Evolutionary conservation across 768 basidiomycete species (phyloP).

Genomic region (Leccinum fibrillosum): DNA sequence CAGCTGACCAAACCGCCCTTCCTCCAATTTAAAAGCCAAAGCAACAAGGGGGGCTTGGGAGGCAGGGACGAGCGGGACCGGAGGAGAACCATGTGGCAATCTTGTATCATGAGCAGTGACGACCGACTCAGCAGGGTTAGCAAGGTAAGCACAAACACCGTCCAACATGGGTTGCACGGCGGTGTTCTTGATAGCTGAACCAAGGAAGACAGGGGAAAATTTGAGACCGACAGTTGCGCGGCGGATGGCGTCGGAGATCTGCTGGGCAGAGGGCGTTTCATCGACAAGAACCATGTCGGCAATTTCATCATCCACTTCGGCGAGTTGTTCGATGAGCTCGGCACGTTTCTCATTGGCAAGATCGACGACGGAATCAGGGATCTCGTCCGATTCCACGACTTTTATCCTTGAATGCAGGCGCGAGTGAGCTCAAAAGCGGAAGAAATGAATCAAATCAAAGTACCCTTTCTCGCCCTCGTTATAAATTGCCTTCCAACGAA

Average conservation of each 20-base stretch:
- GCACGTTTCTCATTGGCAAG: constrained; percentile 80
- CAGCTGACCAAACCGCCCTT: constrained; percentile 94
- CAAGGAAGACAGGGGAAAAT: constrained; percentile 96
- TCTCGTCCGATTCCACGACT: constrained; percentile 81
- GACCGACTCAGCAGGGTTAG: constrained; percentile 77
- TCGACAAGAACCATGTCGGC: constrained; percentile 90
- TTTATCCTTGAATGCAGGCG: constrained; percentile 49
- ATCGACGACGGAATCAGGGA: constrained; percentile 71
- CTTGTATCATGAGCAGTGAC: constrained; percentile 81
- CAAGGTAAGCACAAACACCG: constrained; percentile 93
- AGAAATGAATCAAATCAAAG: constrained; percentile 17
- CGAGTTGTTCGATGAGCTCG: constrained; percentile 92
- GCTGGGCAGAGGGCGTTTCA: constrained; percentile 62
- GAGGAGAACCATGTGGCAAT: constrained; percentile 60
- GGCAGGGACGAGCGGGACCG: constrained; percentile 77
- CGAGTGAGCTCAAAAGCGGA: not conserved
- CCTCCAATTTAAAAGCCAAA: constrained; percentile 97
- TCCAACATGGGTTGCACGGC: constrained; percentile 92
- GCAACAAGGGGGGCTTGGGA: constrained; percentile 86
- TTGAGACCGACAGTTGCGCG: constrained; percentile 84
- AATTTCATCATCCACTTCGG: constrained; percentile 95
- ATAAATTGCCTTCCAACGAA: constrained; percentile 92
- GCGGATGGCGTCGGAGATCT: constrained; percentile 82
- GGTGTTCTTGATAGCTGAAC: constrained; percentile 97
- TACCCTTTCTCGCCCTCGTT: constrained; percentile 95